A percentile compares a stretch with the other conserved stretches of the same genome.
Conservation (phyloP, 805 yeast genomes). For the Lachancea lanzarotensis region DNA sequence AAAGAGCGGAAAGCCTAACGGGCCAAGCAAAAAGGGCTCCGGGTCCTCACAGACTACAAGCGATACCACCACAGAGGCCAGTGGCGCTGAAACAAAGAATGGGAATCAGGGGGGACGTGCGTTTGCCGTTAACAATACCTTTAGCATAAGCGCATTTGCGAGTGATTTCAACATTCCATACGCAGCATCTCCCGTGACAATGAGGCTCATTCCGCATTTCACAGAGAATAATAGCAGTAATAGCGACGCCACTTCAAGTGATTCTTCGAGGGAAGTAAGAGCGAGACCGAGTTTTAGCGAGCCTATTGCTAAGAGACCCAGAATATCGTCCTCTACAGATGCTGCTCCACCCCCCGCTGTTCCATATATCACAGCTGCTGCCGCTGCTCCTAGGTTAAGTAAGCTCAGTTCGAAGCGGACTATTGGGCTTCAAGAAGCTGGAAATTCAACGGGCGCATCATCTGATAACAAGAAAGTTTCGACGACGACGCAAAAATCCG, state of each 20-base stretch:
- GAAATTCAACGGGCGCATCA: slow-evolving; percentile 55
- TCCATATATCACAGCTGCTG: slow-evolving; percentile 60
- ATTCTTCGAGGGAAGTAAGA: not conserved
- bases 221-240: not conserved
- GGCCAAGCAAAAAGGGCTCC: slow-evolving; percentile 9
- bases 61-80: slow-evolving; percentile 13
- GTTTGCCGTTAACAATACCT: slow-evolving; percentile 5
- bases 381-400: slow-evolving; percentile 78
- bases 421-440: slow-evolving; percentile 40
- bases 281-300: not conserved
- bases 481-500: slow-evolving; percentile 26
- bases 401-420: slow-evolving; percentile 35
- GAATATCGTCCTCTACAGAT: not conserved
- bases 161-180: slow-evolving; percentile 50
- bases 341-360: not conserved
- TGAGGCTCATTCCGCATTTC: slow-evolving; percentile 35
- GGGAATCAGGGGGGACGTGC: slow-evolving; percentile 4
- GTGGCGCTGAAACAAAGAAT: slow-evolving; percentile 27
- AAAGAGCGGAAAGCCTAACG: slow-evolving; percentile 7
- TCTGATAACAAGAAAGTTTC: slow-evolving; percentile 51
- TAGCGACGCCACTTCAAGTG: not conserved
- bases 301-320: slow-evolving; percentile 2
- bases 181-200: slow-evolving; percentile 72
- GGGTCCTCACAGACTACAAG: slow-evolving; percentile 13
- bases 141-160: slow-evolving; percentile 8